A percentile compares a stretch with the other conserved stretches of the same genome.
Evolutionary conservation across 257 asterid genomes (phyloP).

Genomic region (Solanum lycopersicoides): DNA sequence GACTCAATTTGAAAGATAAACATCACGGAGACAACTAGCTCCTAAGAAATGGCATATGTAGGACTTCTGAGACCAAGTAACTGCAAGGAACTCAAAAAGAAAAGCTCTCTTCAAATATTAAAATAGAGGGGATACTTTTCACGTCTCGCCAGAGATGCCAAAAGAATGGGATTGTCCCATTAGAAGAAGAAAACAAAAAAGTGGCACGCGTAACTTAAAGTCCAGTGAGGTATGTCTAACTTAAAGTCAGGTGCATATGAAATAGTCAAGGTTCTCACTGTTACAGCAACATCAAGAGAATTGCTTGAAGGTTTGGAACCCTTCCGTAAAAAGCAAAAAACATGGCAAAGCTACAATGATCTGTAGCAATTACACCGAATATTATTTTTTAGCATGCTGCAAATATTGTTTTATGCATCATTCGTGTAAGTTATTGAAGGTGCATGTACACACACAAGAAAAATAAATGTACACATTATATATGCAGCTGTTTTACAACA

Average conservation of each 20-base stretch:
- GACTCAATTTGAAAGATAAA: background rate
- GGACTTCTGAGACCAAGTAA: background rate
- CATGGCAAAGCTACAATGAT: background rate
- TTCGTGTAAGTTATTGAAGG: background rate
- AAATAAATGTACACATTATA: background rate
- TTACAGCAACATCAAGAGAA: background rate
- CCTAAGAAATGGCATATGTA: background rate
- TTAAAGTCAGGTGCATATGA: background rate
- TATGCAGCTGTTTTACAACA: background rate
- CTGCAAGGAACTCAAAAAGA: background rate
- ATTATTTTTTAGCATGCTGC: background rate
- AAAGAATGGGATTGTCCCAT: background rate
- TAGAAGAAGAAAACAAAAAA: background rate
- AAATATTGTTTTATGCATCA: background rate
- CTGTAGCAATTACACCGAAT: background rate
- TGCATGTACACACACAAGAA: background rate
- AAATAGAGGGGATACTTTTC: background rate
- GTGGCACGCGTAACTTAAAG: background rate
- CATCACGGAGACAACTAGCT: background rate
- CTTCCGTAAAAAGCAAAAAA: background rate
- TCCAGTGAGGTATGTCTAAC: background rate
- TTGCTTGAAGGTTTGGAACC: background rate
- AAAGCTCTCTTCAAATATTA: background rate
- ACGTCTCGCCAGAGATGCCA: background rate
- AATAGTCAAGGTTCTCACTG: background rate